Conservation (phyloP, 441 rosid genomes). For the Adansonia madagascariensis region DNA sequence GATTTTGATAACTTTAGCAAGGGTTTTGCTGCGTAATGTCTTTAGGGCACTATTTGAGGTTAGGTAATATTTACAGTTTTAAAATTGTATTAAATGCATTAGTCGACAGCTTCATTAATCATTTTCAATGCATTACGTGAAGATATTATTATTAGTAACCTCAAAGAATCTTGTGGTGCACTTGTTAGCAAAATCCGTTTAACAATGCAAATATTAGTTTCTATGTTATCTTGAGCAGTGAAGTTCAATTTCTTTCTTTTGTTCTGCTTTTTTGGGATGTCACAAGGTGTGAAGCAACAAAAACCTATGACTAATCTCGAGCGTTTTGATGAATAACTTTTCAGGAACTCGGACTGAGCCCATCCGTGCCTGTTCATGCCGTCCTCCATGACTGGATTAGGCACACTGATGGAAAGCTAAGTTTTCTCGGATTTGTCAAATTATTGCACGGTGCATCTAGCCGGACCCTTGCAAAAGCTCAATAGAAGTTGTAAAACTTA, state of each 20-base stretch:
- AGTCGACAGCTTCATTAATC: background rate
- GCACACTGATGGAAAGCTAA: conserved; percentile 90
- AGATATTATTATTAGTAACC: background rate
- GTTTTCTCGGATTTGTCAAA: conserved; percentile 86
- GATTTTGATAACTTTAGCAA: background rate
- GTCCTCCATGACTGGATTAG: conserved; percentile 94
- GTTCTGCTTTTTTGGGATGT: background rate
- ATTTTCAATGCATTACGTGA: background rate
- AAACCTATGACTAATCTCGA: conserved; percentile 10
- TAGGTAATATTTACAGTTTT: background rate
- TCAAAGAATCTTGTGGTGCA: background rate
- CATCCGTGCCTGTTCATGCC: conserved; percentile 82
- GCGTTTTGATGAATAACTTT: background rate
- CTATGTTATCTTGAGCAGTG: background rate
- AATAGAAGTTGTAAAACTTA: conserved; percentile 38
- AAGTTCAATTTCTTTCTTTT: background rate
- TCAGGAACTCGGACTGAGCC: conserved; percentile 93
- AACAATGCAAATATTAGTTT: background rate
- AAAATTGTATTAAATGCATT: background rate
- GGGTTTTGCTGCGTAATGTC: background rate
- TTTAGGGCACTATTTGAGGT: background rate
- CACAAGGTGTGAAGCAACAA: background rate
- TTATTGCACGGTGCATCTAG: conserved; percentile 82
- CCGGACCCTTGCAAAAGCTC: conserved; percentile 63
- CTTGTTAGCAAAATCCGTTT: no score